phyloP scores from a whole-genome alignment of 73 alveolate genomes.

The Effrenium voratum region DNA sequence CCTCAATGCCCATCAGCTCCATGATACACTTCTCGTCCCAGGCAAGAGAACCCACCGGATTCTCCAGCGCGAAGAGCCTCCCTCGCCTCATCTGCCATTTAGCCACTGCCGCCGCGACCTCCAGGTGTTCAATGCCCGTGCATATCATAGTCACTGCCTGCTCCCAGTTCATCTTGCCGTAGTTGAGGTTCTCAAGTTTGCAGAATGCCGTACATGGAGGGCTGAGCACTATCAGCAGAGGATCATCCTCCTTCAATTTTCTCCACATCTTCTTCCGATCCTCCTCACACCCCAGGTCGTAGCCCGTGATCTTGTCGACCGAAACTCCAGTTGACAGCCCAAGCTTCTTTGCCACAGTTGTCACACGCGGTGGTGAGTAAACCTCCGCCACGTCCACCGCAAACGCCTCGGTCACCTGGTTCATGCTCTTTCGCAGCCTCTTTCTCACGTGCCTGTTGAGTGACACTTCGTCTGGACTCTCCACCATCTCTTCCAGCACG shows the following conservation, averaged over 20 bases:
- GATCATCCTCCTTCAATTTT: not conserved
- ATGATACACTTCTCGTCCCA: not conserved
- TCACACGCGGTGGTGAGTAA: too few species aligned
- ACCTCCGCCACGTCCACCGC: too few species aligned
- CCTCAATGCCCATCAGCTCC: not conserved
- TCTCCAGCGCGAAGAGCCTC: not conserved
- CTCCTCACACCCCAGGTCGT: too few species aligned
- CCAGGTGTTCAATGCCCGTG: not conserved
- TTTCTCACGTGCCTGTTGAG: too few species aligned
- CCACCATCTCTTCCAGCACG: too few species aligned
- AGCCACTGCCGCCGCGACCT: not conserved
- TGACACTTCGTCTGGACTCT: too few species aligned
- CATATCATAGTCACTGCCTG: not conserved
- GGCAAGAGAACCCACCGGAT: not conserved
- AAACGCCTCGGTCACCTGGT: too few species aligned
- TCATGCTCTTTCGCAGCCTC: too few species aligned
- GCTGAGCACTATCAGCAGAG: not conserved
- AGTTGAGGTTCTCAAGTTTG: not conserved
- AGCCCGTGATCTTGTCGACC: too few species aligned
- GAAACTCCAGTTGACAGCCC: too few species aligned
- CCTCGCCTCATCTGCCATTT: not conserved
- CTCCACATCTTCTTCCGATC: too few species aligned
- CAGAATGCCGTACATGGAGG: not conserved
- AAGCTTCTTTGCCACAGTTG: too few species aligned
- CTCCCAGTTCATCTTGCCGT: not conserved